Conservation (phyloP, 495 filamentous ascomycete genomes). For the Neurospora tetrasperma region DNA sequence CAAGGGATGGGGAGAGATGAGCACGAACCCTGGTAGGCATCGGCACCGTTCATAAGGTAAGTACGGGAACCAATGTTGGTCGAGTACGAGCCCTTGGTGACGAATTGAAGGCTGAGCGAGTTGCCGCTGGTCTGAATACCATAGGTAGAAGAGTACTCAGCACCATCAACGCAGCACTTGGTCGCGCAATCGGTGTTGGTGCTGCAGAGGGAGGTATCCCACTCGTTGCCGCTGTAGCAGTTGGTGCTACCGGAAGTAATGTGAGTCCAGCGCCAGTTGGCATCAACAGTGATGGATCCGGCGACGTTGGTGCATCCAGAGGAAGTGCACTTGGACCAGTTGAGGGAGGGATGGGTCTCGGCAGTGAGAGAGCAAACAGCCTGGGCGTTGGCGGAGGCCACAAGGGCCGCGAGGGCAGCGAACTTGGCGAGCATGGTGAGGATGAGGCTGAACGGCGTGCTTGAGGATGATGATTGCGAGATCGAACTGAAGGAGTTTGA, state of each 20-base stretch:
- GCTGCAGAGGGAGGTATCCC: constrained; percentile 33
- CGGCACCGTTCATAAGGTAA: constrained; percentile 44
- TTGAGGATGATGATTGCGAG: constrained; percentile 14
- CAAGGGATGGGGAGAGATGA: neutral
- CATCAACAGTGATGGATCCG: constrained; percentile 35
- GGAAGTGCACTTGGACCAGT: constrained; percentile 46
- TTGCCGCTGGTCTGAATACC: constrained; percentile 39
- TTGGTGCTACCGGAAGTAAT: constrained; percentile 24
- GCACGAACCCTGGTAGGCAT: constrained; percentile 40
- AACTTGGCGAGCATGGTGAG: constrained; percentile 25
- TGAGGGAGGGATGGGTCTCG: constrained; percentile 49
- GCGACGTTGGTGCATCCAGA: constrained; percentile 37
- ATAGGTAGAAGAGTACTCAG: constrained; percentile 38
- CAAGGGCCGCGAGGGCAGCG: constrained; percentile 30
- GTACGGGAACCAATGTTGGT: constrained; percentile 44
- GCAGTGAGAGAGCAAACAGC: constrained; percentile 44
- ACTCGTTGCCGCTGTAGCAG: constrained; percentile 44
- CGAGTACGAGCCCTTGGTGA: constrained; percentile 39
- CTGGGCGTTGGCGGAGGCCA: constrained; percentile 39
- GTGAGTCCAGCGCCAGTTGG: constrained; percentile 47
- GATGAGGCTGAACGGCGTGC: constrained; percentile 14
- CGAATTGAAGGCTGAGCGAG: constrained; percentile 42
- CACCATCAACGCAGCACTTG: constrained; percentile 40
- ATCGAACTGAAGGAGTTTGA: constrained; percentile 2
- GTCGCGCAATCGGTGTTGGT: constrained; percentile 27